Evolutionary conservation across 1,284 basidiomycete species (phyloP), one percentile per base, ranked within the genome.

Genomic region (Ceratobasidium sp.): DNA sequence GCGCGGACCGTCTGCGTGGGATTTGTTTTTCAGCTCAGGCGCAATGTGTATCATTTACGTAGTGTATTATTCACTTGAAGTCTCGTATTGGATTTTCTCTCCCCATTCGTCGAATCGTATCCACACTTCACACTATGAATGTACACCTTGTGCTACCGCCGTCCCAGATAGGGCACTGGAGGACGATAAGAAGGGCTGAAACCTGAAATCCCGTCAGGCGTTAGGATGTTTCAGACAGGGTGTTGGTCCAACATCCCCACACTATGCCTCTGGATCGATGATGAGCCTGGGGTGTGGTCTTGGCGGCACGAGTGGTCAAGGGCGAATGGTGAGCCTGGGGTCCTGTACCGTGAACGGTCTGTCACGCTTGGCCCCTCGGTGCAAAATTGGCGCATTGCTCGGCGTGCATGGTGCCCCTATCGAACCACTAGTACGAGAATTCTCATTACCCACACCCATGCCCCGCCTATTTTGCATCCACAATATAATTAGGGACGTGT

Each of bases 1-100:
- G 66, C 42, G 54, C 53, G 66, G 53, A 44, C 53, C 66, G 66
- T 69, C 66, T 69, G 66, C n/a, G n/a, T 42, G 59, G 59, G 33
- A 40, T 54, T 53, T 38, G 36, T n/a, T 25, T 66, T 51, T 66
- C 51, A 42, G n/a, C 54, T 23, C 51, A 59, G 66, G 66, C 53
- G 66, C 36, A 40, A 49, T 69, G 66, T 69, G 66, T 69, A 69
- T 44, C 66, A 40, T 58, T 46, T 67, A 67, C 63, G 48, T 28
- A 58, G 53, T 59, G 54, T 42, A 58, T 56, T 56, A 58, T n/a
- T 56, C 36, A 42, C 38, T 62, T 67, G 48, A 56, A 51, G 46
- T 28, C 23, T 36, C 21, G 25, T 14, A 14, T 54, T 54, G 33
- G 53, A 54, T 33, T 54, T 18, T 18, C 14, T 18, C 36, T 38